Evolutionary conservation across 345 rosid species (phyloP), one percentile per base, ranked within the genome.

Genomic region (Ceriops tagal): DNA sequence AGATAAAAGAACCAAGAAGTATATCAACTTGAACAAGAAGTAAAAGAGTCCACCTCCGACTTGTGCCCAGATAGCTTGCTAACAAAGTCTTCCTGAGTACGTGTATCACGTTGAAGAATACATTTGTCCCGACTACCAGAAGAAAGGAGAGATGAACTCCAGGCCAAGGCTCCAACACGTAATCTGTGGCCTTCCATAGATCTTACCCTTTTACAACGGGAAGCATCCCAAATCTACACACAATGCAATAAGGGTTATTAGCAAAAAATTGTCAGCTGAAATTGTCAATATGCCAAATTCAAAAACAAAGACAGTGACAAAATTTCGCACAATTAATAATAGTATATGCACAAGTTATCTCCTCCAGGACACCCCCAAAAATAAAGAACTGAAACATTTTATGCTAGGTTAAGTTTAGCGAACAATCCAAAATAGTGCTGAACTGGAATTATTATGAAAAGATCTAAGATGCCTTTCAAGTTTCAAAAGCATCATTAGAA

Each of bases 91-190:
- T 92, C 96, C 53, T 79, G 88, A 62, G 87, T 68, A 61, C 95
- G 83, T 66, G 90, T 86, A 70, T 96, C 99, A 72, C 98, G 82
- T 61, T 88, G 99, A 75, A 89, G 90, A 80, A 96, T 89, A 68
- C 81, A 88, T 85, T 92, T 96, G 77, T 96, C 99, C 72, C 98
- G 86, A 75, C 99, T 90, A 73, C 99, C 99, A 49, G 99, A 90
- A 81, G 99, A 88, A 64, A 96, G 68, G 70, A 90, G 18, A 24
- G 95, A 82, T 62, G 97, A 83, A 73, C 96, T 89, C 98, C 99
- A 96, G 26, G 98, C 93, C 69, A 96, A 77, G 67, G 99, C 97
- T 28, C 98, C 98, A 68, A 90, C 96, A 66, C 98, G 88, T 61
- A 88, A 73, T 27, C 92, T 83, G 86, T 96, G 99, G 71, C 99